Conservation (phyloP, 2,329 filamentous ascomycete species). For the Juglanconis oblonga region DNA sequence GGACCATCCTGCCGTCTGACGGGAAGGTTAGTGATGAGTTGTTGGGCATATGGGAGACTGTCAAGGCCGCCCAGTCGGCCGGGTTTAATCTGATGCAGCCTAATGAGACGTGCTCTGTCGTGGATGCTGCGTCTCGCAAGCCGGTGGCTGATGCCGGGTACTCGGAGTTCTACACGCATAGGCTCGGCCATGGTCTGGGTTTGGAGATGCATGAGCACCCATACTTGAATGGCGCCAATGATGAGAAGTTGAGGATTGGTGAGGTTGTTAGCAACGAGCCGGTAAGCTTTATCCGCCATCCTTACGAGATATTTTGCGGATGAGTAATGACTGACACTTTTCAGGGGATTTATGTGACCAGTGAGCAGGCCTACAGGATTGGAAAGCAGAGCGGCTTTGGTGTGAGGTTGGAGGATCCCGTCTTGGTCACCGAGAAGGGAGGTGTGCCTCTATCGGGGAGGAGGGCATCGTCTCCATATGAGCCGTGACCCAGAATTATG, state of each 20-base stretch:
- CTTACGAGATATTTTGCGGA: not conserved
- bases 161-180: conserved; percentile 27
- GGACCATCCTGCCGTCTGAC: conserved; percentile 25
- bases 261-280: conserved; percentile 29
- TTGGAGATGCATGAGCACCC: conserved; percentile 29
- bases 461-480: conserved; percentile 27
- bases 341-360: conserved; percentile 30
- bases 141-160: conserved; percentile 24
- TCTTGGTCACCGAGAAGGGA: conserved; percentile 26
- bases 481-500: conserved; percentile 19
- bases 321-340: not conserved
- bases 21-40: conserved; percentile 24
- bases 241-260: conserved; percentile 25
- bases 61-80: conserved; percentile 24
- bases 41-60: conserved; percentile 25
- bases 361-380: conserved; percentile 25
- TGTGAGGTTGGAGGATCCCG: conserved; percentile 28
- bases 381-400: conserved; percentile 26
- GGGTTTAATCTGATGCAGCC: conserved; percentile 25
- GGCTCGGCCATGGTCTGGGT: conserved; percentile 28
- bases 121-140: conserved; percentile 26
- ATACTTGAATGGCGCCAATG: conserved; percentile 29
- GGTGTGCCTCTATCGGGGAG: conserved; percentile 26
- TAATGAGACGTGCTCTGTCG: conserved; percentile 26
- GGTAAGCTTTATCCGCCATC: conserved; percentile 16